A percentile compares a stretch with the other conserved stretches of the same genome.
Evolutionary conservation across 2,329 filamentous ascomycete species (phyloP).

Genomic region (Didymellaceae sp.): DNA sequence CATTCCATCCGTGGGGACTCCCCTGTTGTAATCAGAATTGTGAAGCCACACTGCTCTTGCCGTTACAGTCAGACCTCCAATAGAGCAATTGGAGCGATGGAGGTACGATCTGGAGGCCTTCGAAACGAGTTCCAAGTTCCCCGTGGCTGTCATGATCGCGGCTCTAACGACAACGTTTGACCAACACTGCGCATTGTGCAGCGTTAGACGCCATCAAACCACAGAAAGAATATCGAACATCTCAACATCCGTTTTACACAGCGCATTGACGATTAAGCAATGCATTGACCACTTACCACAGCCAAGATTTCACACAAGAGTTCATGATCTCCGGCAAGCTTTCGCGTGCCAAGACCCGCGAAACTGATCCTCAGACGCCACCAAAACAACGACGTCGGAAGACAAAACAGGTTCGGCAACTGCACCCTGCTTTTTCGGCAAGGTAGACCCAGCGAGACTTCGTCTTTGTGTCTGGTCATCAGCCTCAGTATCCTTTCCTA

Average conservation of each 20-base stretch:
- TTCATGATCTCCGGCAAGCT: constrained; percentile 31
- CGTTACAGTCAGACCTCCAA: no score
- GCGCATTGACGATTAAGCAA: constrained; percentile 6
- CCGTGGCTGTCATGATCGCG: not conserved
- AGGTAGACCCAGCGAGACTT: constrained; percentile 19
- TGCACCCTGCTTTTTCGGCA: constrained; percentile 2
- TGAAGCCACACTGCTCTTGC: no score
- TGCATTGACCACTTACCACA: not conserved
- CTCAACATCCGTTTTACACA: no score
- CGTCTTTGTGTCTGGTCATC: constrained; percentile 15
- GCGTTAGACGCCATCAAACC: not conserved
- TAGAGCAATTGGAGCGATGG: not conserved
- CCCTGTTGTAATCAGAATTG: no score
- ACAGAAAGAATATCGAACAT: not conserved
- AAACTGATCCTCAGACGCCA: constrained; percentile 43
- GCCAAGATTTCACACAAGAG: constrained; percentile 28
- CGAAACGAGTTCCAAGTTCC: constrained; percentile 3
- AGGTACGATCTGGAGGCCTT: not conserved
- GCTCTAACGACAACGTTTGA: not conserved
- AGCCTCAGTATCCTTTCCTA: constrained; percentile 11
- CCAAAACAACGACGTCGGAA: constrained; percentile 39
- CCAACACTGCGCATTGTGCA: constrained; percentile 2
- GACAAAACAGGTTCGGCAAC: constrained; percentile 30
- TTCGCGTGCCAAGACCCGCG: constrained; percentile 37
- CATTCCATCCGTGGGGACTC: no score